Evolutionary conservation across 345 rosid genomes (phyloP).

Genomic region (Isatis tinctoria): DNA sequence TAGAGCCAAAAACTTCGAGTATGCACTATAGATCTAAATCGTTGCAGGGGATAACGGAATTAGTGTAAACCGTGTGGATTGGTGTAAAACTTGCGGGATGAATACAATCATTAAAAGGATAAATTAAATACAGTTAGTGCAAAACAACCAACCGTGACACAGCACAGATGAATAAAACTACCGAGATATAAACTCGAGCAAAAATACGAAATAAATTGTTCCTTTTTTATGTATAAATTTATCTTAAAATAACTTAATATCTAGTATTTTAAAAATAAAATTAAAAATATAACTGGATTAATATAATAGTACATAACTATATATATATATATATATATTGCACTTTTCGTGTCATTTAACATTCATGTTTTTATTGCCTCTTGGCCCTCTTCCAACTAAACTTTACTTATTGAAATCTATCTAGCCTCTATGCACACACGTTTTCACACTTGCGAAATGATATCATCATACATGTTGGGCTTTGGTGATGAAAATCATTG

Average conservation of each 20-base stretch:
- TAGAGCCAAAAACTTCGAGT: neutral
- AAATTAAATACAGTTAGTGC: neutral
- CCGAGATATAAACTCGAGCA: neutral
- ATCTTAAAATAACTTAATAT: neutral
- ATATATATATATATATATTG: neutral
- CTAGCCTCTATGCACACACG: neutral
- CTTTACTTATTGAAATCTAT: neutral
- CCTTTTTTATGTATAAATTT: too few species aligned
- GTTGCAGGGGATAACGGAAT: neutral
- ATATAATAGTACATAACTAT: too few species aligned
- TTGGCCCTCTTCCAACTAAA: neutral
- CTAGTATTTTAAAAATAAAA: neutral
- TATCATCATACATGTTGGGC: neutral
- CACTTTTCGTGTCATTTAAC: neutral
- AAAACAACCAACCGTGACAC: neutral
- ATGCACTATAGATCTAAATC: conserved; percentile 5
- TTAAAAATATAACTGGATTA: neutral
- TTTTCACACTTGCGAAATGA: neutral
- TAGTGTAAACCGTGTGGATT: neutral
- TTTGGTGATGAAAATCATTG: too few species aligned
- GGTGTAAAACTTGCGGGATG: conserved; percentile 4
- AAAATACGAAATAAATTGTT: neutral
- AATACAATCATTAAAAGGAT: neutral
- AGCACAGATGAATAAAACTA: neutral
- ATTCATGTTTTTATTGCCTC: neutral